Percentiles rank a stretch among this genome's conserved stretches.
Conservation (phyloP, 192 early-diverging fungal species). For the Backusella macrospora region DNA sequence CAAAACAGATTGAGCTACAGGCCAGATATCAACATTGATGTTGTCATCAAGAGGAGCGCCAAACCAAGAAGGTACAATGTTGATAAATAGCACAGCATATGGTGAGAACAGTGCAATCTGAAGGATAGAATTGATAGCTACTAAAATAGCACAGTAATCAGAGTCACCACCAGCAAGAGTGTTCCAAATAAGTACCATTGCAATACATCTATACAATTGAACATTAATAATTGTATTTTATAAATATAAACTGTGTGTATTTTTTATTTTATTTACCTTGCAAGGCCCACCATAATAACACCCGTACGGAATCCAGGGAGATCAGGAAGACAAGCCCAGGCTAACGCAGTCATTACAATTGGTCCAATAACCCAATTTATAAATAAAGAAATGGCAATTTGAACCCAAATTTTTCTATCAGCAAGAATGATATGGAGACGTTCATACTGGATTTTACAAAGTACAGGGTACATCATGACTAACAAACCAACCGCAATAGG, state of each 20-base stretch:
- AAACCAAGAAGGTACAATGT: slow-evolving; percentile 49
- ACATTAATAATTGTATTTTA: not conserved
- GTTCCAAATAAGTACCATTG: slow-evolving; percentile 83
- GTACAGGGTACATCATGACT: slow-evolving; percentile 77
- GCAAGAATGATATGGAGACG: slow-evolving; percentile 41
- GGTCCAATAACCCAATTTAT: slow-evolving; percentile 73
- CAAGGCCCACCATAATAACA: slow-evolving; percentile 56
- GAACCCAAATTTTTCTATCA: slow-evolving; percentile 50
- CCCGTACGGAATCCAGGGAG: slow-evolving; percentile 67
- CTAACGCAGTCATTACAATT: slow-evolving; percentile 65
- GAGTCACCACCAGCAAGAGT: slow-evolving; percentile 65
- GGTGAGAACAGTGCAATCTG: slow-evolving; percentile 68
- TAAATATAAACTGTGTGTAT: not conserved
- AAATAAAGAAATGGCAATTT: slow-evolving; percentile 58
- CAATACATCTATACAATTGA: slow-evolving; percentile 61
- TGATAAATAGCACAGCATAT: slow-evolving; percentile 59
- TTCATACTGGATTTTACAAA: slow-evolving; percentile 63
- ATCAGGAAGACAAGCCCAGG: slow-evolving; percentile 70
- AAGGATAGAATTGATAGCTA: slow-evolving; percentile 70
- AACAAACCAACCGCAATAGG: slow-evolving; percentile 70
- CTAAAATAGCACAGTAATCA: slow-evolving; percentile 70
- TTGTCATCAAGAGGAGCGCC: slow-evolving; percentile 23
- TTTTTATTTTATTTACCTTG: slow-evolving; percentile 25
- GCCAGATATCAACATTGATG: slow-evolving; percentile 57
- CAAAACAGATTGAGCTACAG: slow-evolving; percentile 54